Evolutionary conservation across 2,329 filamentous ascomycete genomes (phyloP).

Genomic region (Dendryphion nanum): DNA sequence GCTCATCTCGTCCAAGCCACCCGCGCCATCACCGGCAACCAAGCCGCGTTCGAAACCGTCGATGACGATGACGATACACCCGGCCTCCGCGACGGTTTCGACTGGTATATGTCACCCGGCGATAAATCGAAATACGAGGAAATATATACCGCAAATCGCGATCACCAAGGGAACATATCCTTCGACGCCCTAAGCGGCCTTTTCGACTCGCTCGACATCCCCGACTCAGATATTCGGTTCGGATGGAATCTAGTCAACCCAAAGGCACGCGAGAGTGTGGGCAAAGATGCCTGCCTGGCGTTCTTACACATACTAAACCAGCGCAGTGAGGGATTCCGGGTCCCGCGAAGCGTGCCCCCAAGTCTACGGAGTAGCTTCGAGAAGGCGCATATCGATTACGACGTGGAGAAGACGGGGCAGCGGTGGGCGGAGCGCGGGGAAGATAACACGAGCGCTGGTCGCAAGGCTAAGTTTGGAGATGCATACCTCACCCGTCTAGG

Average conservation of each 20-base stretch:
- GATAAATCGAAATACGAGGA: conserved; percentile 96
- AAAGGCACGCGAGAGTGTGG: conserved; percentile 75
- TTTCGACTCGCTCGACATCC: conserved; percentile 68
- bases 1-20: conserved; percentile 42
- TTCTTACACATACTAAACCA: conserved; percentile 97
- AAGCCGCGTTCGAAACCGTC: conserved; percentile 79
- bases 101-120: conserved; percentile 96
- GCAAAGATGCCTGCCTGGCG: conserved; percentile 90
- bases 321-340: conserved; percentile 90
- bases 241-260: conserved; percentile 99
- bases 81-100: conserved; percentile 92
- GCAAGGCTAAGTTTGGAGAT: conserved; percentile 96
- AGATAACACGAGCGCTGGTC: conserved; percentile 77
- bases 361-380: conserved; percentile 91
- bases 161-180: conserved; percentile 73
- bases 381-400: conserved; percentile 94
- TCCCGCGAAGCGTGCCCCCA: conserved; percentile 86
- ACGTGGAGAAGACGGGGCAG: conserved; percentile 74
- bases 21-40: conserved; percentile 66
- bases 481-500: conserved; percentile 91
- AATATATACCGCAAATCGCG: conserved; percentile 91
- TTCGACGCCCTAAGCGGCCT: conserved; percentile 78
- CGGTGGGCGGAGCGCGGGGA: conserved; percentile 78
- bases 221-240: conserved; percentile 77
- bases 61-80: conserved; percentile 78